Evolutionary conservation across 257 asterid genomes (phyloP).

Genomic region (Solanum medicagineum): DNA sequence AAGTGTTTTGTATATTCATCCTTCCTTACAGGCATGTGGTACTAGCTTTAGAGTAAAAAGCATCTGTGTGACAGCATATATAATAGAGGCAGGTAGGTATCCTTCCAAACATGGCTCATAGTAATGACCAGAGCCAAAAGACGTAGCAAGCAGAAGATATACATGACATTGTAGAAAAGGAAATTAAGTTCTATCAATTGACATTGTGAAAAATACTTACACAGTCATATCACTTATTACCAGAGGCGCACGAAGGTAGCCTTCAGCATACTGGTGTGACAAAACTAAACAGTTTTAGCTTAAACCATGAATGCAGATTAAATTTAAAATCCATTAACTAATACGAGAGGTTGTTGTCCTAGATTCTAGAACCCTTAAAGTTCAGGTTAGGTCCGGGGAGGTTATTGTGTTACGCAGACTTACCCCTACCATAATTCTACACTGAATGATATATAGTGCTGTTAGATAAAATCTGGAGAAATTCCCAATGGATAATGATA

Average conservation of each 20-base stretch:
- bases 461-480: neutral
- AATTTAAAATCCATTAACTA: neutral
- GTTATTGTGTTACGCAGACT: neutral
- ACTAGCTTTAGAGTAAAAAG: neutral
- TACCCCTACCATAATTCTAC: neutral
- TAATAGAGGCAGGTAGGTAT: neutral
- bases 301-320: neutral
- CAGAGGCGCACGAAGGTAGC: neutral
- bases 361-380: neutral
- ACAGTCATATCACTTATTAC: neutral
- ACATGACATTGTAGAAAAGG: neutral
- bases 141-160: neutral
- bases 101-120: neutral
- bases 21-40: neutral
- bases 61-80: neutral
- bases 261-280: neutral
- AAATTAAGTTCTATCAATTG: neutral
- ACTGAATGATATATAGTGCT: neutral
- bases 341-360: neutral
- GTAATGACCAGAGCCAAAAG: neutral
- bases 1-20: neutral
- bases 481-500: neutral
- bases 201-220: neutral
- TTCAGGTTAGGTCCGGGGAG: neutral
- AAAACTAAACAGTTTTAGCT: neutral